A percentile compares a stretch with the other conserved stretches of the same genome.
Evolutionary conservation across 2,329 filamentous ascomycete species (phyloP).

Genomic region (Sporothrix inflata): DNA sequence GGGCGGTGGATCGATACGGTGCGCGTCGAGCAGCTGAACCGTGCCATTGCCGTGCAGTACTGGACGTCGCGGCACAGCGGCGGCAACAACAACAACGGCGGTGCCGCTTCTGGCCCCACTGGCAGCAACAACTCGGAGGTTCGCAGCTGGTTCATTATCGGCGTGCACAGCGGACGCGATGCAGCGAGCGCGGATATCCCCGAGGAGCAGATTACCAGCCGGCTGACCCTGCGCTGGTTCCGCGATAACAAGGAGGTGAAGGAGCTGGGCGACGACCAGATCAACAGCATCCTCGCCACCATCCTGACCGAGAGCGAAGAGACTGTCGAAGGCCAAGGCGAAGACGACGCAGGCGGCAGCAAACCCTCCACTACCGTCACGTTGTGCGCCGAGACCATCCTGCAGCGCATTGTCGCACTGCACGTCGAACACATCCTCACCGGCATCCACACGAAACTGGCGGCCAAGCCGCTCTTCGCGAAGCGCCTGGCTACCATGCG

Average conservation of each 20-base stretch:
- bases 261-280: conserved; percentile 51
- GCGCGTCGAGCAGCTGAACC: conserved; percentile 76
- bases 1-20: conserved; percentile 78
- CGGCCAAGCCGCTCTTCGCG: conserved; percentile 62
- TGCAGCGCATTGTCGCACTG: conserved; percentile 73
- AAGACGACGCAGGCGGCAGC: not conserved
- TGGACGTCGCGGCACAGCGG: conserved; percentile 69
- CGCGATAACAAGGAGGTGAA: conserved; percentile 76
- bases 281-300: conserved; percentile 60
- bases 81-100: not conserved
- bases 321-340: not conserved
- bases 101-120: conserved; percentile 43
- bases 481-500: conserved; percentile 61
- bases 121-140: conserved; percentile 18
- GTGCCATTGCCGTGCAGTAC: conserved; percentile 86
- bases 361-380: conserved; percentile 37
- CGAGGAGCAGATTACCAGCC: conserved; percentile 54
- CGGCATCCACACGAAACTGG: conserved; percentile 65
- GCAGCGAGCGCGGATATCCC: conserved; percentile 32
- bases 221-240: conserved; percentile 76
- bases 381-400: conserved; percentile 73
- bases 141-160: conserved; percentile 83
- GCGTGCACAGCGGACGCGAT: conserved; percentile 56
- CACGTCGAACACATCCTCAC: conserved; percentile 74
- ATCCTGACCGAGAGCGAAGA: conserved; percentile 42